Conservation (phyloP, 148 eudicot genomes). For the Camellia lanceoleosa region DNA sequence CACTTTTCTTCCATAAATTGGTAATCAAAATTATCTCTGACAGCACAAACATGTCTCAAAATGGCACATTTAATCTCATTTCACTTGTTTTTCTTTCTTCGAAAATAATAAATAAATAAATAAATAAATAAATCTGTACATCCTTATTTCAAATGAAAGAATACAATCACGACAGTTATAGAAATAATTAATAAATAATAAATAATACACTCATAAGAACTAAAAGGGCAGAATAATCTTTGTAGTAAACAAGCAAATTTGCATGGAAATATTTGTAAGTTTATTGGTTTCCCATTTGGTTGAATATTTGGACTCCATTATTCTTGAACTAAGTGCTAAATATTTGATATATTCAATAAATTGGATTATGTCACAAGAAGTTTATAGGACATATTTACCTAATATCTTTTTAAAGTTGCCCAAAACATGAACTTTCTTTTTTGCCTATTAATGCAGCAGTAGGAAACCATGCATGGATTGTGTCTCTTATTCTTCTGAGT, state of each 20-base stretch:
- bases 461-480: background rate
- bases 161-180: too few relatives aligned
- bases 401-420: background rate
- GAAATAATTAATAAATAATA: too few relatives aligned
- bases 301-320: background rate
- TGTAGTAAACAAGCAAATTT: background rate
- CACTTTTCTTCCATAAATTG: too few relatives aligned
- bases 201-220: background rate
- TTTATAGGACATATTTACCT: background rate
- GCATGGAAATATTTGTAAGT: background rate
- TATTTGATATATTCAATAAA: background rate
- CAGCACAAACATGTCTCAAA: too few relatives aligned
- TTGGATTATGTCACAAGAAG: background rate
- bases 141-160: too few relatives aligned
- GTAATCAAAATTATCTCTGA: too few relatives aligned
- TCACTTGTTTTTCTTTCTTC: too few relatives aligned
- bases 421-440: background rate
- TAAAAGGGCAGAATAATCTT: background rate
- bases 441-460: background rate
- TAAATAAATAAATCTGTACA: too few relatives aligned
- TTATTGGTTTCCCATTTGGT: background rate
- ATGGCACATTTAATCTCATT: too few relatives aligned
- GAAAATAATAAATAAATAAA: too few relatives aligned
- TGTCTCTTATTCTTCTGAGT: background rate
- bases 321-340: background rate